A percentile compares a stretch with the other conserved stretches of the same genome.
Evolutionary conservation across 495 filamentous ascomycete genomes (phyloP).

Genomic region (Hypoxylon intermedium): DNA sequence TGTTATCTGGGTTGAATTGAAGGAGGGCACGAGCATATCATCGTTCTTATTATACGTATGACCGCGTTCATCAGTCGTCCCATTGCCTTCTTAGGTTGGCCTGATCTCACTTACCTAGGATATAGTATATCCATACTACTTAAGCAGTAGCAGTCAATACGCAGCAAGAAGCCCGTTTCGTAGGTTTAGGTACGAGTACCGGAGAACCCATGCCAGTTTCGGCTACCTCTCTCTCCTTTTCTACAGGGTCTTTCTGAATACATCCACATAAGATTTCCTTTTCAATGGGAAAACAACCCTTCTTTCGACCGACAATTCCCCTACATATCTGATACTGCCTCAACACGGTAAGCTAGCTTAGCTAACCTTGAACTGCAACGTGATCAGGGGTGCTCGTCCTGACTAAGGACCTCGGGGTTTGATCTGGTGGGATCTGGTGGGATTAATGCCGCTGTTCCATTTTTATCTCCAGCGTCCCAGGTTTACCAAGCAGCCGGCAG

Average conservation of each 20-base stretch:
- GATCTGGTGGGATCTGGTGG: conserved; percentile 28
- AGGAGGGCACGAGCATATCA: conserved; percentile 11
- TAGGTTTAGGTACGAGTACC: conserved; percentile 16
- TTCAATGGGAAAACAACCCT: background rate
- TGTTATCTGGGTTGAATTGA: conserved; percentile 9
- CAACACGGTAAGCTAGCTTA: conserved; percentile 6
- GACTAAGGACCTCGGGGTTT: conserved; percentile 53
- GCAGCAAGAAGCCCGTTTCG: conserved; percentile 14
- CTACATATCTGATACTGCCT: background rate
- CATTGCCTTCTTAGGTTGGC: conserved; percentile 2
- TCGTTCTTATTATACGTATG: conserved; percentile 33
- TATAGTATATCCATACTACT: background rate
- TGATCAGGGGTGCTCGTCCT: conserved; percentile 56
- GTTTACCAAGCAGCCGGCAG: conserved; percentile 34
- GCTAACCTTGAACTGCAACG: conserved; percentile 44
- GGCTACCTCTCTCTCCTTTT: background rate
- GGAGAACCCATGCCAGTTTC: conserved; percentile 19
- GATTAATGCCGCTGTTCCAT: conserved; percentile 27
- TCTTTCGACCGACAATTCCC: conserved; percentile 9
- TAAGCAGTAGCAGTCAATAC: conserved; percentile 21
- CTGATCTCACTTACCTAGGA: conserved; percentile 20
- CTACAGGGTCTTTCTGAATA: background rate
- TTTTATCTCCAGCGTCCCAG: conserved; percentile 37
- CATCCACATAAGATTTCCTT: conserved; percentile 2
- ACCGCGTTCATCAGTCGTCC: conserved; percentile 14